Evolutionary conservation across 495 filamentous ascomycete genomes (phyloP), one percentile per base, ranked within the genome.

Genomic region (Xylona heveae): DNA sequence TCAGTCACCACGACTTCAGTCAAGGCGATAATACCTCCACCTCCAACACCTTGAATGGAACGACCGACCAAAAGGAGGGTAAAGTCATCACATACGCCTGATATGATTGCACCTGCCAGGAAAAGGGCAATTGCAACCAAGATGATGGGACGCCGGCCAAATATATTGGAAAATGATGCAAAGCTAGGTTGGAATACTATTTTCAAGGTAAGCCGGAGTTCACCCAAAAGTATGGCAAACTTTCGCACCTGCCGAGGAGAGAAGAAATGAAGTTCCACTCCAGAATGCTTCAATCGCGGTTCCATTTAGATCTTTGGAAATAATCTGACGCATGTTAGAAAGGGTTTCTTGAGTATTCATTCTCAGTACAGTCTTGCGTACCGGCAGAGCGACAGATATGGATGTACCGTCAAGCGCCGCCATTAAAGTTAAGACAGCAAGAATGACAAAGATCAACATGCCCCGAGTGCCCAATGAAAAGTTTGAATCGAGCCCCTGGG

Each of bases 401-500:
- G 71, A 77, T 2, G 78, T 82, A 1, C 71, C 74, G 48, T 83
- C 77, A 13, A 83, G 52, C 15, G 78, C 74, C 4, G 66, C 70
- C 54, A 73, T 72, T 21, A 81, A 48, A 0, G 66, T 64, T 15
- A 80, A 57, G 6, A 73, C 55, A 15, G 58, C 52, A 25, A 82
- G 55, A 0, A 71, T 68, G 16, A 45, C 20, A 40, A 75, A 71
- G n/a, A 60, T 61, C 13, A 42, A n/a, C n/a, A n/a, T n/a, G n/a
- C n/a, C n/a, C n/a, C n/a, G n/a, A n/a, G n/a, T n/a, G n/a, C n/a
- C n/a, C n/a, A n/a, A n/a, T n/a, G n/a, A n/a, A n/a, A n/a, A n/a
- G n/a, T n/a, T n/a, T n/a, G n/a, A n/a, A n/a, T n/a, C n/a, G n/a
- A n/a, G n/a, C n/a, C n/a, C n/a, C n/a, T n/a, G n/a, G n/a, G n/a